Conservation (phyloP, 2,329 filamentous ascomycete genomes). For the Sphaerulina populicola region DNA sequence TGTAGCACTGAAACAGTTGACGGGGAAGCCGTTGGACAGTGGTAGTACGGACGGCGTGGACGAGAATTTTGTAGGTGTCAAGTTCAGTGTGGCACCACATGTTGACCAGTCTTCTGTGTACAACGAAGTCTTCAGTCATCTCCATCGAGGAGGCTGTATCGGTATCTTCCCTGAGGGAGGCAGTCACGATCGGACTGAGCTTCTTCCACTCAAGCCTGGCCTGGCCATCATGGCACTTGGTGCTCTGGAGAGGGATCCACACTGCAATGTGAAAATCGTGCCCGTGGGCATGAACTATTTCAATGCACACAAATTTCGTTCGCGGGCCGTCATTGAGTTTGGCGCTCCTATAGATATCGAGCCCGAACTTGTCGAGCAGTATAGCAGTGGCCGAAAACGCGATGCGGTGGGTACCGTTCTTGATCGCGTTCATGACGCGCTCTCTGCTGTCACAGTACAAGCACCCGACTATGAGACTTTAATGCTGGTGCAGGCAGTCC, state of each 20-base stretch:
- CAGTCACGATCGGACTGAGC: constrained; percentile 85
- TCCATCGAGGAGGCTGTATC: constrained; percentile 76
- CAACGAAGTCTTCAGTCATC: constrained; percentile 77
- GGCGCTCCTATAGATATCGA: constrained; percentile 82
- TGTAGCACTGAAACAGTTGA: constrained; percentile 70
- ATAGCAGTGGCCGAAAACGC: constrained; percentile 71
- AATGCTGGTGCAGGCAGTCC: constrained; percentile 91
- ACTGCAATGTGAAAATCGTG: constrained; percentile 87
- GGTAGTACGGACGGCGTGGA: constrained; percentile 46
- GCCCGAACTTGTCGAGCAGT: constrained; percentile 71
- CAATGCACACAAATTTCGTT: constrained; percentile 96
- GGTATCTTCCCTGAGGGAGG: constrained; percentile 97
- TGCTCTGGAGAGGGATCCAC: constrained; percentile 71
- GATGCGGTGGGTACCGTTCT: constrained; percentile 80
- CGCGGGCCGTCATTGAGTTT: constrained; percentile 90
- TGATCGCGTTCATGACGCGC: constrained; percentile 74
- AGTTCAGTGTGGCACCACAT: constrained; percentile 82
- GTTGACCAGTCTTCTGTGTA: constrained; percentile 93
- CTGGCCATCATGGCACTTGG: constrained; percentile 97
- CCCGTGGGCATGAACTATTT: constrained; percentile 99
- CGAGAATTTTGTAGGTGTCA: constrained; percentile 60
- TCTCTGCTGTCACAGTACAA: constrained; percentile 83
- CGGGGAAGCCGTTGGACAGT: constrained; percentile 52
- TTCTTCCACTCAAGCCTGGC: constrained; percentile 88
- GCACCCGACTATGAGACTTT: constrained; percentile 91